phyloP scores from a whole-genome alignment of 2,329 filamentous ascomycete genomes.

The Pseudogymnoascus sp. region DNA sequence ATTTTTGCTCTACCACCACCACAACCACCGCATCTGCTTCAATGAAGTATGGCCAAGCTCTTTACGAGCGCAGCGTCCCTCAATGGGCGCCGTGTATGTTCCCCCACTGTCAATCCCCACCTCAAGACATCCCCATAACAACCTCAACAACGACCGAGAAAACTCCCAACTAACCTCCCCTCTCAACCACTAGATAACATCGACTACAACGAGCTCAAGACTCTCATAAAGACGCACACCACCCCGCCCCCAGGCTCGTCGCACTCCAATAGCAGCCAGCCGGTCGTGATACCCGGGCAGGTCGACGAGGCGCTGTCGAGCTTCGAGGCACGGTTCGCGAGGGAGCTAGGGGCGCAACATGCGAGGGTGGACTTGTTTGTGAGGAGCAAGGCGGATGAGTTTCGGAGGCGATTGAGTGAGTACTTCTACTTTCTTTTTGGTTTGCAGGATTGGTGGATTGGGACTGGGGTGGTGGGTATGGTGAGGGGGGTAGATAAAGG shows the following conservation, averaged over 20 bases:
- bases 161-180: neutral
- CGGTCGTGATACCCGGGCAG: slow-evolving; percentile 67
- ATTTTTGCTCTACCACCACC: neutral
- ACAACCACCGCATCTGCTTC: neutral
- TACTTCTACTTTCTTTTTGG: neutral
- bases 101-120: slow-evolving; percentile 9
- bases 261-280: slow-evolving; percentile 33
- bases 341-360: slow-evolving; percentile 65
- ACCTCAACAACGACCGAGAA: neutral
- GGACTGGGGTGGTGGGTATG: too few species aligned
- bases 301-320: slow-evolving; percentile 47
- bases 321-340: slow-evolving; percentile 66
- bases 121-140: neutral
- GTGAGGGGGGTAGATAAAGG: neutral
- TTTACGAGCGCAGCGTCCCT: slow-evolving; percentile 68
- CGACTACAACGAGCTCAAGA: slow-evolving; percentile 81
- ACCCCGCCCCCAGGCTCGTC: slow-evolving; percentile 54
- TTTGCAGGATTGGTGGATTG: neutral
- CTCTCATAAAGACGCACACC: slow-evolving; percentile 74
- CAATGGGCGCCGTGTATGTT: slow-evolving; percentile 68
- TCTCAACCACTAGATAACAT: slow-evolving; percentile 57
- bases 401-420: slow-evolving; percentile 51
- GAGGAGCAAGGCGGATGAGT: slow-evolving; percentile 70
- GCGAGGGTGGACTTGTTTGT: slow-evolving; percentile 72
- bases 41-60: slow-evolving; percentile 72